phyloP scores from a whole-genome alignment of 306 rosid genomes.

The Begonia masoniana region DNA sequence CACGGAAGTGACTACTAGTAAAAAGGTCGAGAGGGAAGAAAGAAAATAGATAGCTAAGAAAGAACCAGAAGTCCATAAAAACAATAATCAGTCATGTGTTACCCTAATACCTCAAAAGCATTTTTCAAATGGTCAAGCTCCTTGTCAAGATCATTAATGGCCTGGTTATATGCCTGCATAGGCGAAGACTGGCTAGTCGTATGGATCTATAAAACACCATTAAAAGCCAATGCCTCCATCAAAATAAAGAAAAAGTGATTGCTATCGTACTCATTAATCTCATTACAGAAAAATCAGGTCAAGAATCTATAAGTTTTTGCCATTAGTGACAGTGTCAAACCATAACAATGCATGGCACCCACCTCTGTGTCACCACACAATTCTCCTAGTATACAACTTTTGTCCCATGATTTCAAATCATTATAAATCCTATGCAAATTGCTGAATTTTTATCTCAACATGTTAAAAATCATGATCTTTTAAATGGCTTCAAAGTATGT shows the following conservation, averaged over 20 bases:
- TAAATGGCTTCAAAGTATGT: too few relatives aligned
- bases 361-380: too few relatives aligned
- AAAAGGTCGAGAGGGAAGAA: not conserved
- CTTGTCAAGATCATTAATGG: slow-evolving; percentile 80
- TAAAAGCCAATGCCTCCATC: not conserved
- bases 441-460: too few relatives aligned
- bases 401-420: too few relatives aligned
- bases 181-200: slow-evolving; percentile 88
- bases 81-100: not conserved
- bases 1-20: not conserved
- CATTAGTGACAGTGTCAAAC: too few relatives aligned
- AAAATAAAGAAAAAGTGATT: too few relatives aligned
- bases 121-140: slow-evolving; percentile 70
- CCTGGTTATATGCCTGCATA: slow-evolving; percentile 93
- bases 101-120: slow-evolving; percentile 51
- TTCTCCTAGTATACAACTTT: too few relatives aligned
- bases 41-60: not conserved
- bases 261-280: too few relatives aligned
- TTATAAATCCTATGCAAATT: too few relatives aligned
- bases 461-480: too few relatives aligned
- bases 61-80: not conserved
- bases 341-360: too few relatives aligned
- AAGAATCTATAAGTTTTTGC: not conserved
- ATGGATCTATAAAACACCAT: slow-evolving; percentile 40
- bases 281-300: not conserved